Evolutionary conservation across 345 rosid species (phyloP).

Genomic region (Citrus glauca): DNA sequence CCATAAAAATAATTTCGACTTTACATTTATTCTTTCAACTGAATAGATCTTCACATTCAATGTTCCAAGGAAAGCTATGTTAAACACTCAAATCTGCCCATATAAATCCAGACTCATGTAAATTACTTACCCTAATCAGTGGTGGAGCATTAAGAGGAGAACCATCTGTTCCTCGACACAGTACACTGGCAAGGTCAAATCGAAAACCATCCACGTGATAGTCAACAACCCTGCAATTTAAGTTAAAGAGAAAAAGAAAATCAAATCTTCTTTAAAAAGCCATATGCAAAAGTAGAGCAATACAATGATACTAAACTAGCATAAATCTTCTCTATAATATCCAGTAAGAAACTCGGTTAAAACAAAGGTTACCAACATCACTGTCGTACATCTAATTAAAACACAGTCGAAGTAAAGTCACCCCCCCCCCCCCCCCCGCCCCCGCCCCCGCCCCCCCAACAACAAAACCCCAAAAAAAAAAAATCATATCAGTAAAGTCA

Average conservation of each 20-base stretch:
- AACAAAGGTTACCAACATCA: neutral
- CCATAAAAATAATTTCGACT: neutral
- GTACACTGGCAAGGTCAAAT: slow-evolving; percentile 92
- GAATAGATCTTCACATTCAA: neutral
- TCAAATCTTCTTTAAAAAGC: neutral
- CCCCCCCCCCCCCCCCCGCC: too few species aligned
- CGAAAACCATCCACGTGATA: slow-evolving; percentile 96
- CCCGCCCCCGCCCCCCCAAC: too few species aligned
- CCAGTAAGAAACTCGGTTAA: neutral
- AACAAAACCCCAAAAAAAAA: too few species aligned
- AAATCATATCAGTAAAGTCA: neutral
- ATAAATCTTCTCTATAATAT: neutral
- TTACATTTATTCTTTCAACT: neutral
- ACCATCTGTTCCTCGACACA: slow-evolving; percentile 92
- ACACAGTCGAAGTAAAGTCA: neutral
- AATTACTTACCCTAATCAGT: slow-evolving; percentile 56
- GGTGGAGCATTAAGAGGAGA: slow-evolving; percentile 85
- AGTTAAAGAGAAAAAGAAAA: slow-evolving; percentile 7
- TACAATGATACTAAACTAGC: neutral
- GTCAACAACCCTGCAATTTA: slow-evolving; percentile 59
- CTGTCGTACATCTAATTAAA: neutral
- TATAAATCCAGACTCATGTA: slow-evolving; percentile 5
- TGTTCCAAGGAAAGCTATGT: neutral
- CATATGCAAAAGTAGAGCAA: neutral
- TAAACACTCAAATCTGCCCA: neutral